Base-by-base conservation (phyloP, 306 rosid genomes). In the Corylus heterophylla region DNA sequence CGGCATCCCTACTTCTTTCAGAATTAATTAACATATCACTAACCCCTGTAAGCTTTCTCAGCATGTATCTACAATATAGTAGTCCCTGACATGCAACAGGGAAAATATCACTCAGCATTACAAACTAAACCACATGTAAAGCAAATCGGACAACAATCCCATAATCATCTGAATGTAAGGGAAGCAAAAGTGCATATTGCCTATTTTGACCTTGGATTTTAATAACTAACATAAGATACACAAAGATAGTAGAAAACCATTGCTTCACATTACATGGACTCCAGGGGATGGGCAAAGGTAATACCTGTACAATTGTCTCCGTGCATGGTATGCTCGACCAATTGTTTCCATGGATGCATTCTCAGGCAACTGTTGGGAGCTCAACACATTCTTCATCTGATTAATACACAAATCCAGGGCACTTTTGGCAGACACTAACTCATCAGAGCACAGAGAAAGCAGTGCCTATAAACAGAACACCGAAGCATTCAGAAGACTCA, bases 241-340 rank as follows among this genome's bases (percentile, higher is more conserved):
- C 68, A 17, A 20, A 20, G 6, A 74, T 72, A 5, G 18, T 42
- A 5, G 25, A 75, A 61, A 12, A 7, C 22, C 20, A 39, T 55
- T 25, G 5, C 4, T 42, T 42, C 62, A 18, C 56, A 5, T n/a
- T 39, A 54, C 35, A 48, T 14, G 47, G 4, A 9, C 68, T 67
- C 5, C n/a, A 50, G 56, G 56, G 27, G 70, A 27, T 45, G 37
- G 49, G 64, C 69, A 75, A 74, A 81, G 45, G 50, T 61, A 67
- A 77, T 84, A 94, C 98, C 98, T 92, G 98, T 62, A 92, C 98
- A 91, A 91, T 89, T 71, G 95, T 90, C 88, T 94, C 98, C 45
- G 97, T 94, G 97, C 97, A 84, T 89, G 92, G 82, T 93, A 94
- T 79, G 98, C 97, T 54, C 95, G 91, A 76, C 98, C 98, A 86